Base-by-base conservation (phyloP, 257 asterid genomes). In the Voacanga thouarsii region DNA sequence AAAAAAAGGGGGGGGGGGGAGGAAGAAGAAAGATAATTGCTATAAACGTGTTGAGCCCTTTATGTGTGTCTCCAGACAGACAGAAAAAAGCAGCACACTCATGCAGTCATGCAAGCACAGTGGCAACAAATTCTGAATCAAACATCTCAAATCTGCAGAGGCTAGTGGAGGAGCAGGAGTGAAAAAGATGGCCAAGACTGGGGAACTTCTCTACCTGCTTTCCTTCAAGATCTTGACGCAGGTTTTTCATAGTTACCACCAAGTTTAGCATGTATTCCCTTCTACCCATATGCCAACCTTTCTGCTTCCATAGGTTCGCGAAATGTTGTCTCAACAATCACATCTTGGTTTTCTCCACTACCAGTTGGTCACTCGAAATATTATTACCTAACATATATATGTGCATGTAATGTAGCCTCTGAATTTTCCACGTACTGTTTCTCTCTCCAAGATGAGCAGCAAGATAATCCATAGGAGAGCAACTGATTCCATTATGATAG, bases 401-500 rank as follows among this genome's bases (percentile, higher is more conserved):
- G 73, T 68, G 73, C 24, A 8, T 15, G 41, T 33, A 49, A 8
- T 15, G 41, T 33, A 49, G 9, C 10, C 12, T 43, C 45, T 15
- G 37, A 53, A 53, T 3, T 49, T 65, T n/a, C 30, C 33, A 33
- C 37, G 37, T 43, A 56, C 47, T 61, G 21, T 49, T 15, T 50
- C 55, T 8, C 18, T 21, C 28, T 75, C 15, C 63, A 1, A 9
- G 19, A 61, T 33, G 7, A 47, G n/a, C 73, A 51, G 53, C 37
- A 15, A 65, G 71, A 24, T 18, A 66, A 23, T 19, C 12, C 24
- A 11, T n/a, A 12, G 44, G n/a, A 71, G 23, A 49, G 59, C 37
- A 71, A 49, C 47, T 16, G 75, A 71, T 71, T 49, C 53, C 55
- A 45, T n/a, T 45, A 71, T 49, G 41, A 44, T 71, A 12, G 75